phyloP scores from a whole-genome alignment of 331 rosid species.

The Prunus yedoensis region DNA sequence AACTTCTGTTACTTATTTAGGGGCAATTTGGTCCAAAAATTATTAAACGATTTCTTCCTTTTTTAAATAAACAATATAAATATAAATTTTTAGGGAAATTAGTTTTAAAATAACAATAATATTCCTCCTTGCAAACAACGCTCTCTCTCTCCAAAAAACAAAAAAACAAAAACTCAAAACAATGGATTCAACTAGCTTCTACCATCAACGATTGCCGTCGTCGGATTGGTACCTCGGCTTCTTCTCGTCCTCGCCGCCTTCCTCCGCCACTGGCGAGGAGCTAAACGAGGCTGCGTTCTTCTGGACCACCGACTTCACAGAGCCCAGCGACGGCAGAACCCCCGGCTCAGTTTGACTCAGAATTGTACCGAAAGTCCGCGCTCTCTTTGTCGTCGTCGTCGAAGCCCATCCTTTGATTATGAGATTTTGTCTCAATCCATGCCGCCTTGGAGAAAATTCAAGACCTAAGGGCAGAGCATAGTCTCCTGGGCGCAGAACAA shows the following conservation, averaged over 20 bases:
- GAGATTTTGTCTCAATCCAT: conserved; percentile 46
- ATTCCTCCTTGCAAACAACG: too few relatives aligned
- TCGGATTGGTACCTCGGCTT: conserved; percentile 50
- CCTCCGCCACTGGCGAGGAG: conserved; percentile 36
- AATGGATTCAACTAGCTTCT: conserved; percentile 53
- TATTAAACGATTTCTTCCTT: too few relatives aligned
- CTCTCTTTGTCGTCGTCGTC: conserved; percentile 35
- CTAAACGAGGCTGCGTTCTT: conserved; percentile 72
- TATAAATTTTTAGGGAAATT: too few relatives aligned
- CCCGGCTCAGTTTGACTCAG: conserved; percentile 19
- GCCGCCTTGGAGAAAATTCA: conserved; percentile 39
- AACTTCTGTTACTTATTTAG: too few relatives aligned
- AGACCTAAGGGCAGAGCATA: not conserved
- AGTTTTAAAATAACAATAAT: too few relatives aligned
- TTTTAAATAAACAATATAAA: too few relatives aligned
- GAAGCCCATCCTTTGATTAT: conserved; percentile 47
- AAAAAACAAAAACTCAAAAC: not conserved
- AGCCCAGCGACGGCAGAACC: conserved; percentile 23
- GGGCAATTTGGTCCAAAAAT: too few relatives aligned
- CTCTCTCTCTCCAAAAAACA: not conserved
- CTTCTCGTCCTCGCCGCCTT: conserved; percentile 6
- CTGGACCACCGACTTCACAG: conserved; percentile 52
- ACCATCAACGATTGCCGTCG: conserved; percentile 52
- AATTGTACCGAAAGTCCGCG: conserved; percentile 40
- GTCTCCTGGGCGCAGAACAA: too few relatives aligned